Evolutionary conservation across 2,329 filamentous ascomycete genomes (phyloP).

Genomic region (Fusarium floridanum): DNA sequence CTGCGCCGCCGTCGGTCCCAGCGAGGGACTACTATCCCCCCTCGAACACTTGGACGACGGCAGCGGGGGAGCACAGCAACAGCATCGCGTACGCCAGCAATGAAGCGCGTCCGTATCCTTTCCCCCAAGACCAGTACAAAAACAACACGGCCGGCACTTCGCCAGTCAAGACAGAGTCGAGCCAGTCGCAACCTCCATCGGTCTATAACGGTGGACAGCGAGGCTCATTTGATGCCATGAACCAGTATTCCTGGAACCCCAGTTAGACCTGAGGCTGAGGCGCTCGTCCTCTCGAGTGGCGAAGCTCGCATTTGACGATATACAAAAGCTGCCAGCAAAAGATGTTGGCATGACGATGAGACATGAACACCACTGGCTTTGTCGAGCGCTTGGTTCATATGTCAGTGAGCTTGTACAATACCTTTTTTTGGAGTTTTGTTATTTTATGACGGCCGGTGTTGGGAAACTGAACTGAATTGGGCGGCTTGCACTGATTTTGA

Average conservation of each 20-base stretch:
- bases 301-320: conserved; percentile 40
- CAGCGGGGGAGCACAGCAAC: conserved; percentile 61
- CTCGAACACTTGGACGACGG: conserved; percentile 64
- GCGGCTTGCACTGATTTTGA: conserved; percentile 40
- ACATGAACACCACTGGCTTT: conserved; percentile 39
- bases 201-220: conserved; percentile 56
- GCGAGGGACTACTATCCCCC: conserved; percentile 68
- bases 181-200: conserved; percentile 56
- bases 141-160: conserved; percentile 42
- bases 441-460: conserved; percentile 44
- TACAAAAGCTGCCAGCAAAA: conserved; percentile 35
- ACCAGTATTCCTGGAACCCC: conserved; percentile 70
- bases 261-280: conserved; percentile 50
- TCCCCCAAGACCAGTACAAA: conserved; percentile 63
- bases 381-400: conserved; percentile 39
- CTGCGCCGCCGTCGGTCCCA: conserved; percentile 43
- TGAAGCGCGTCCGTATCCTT: conserved; percentile 63
- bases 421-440: conserved; percentile 37
- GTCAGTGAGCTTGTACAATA: conserved; percentile 47
- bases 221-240: conserved; percentile 63
- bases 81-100: conserved; percentile 60
- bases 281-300: conserved; percentile 9
- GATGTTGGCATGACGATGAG: conserved; percentile 37
- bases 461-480: conserved; percentile 43
- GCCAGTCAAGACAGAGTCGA: conserved; percentile 52